Percentiles rank a stretch among this genome's conserved stretches.
phyloP scores from a whole-genome alignment of 495 filamentous ascomycete species.

The Terfezia boudieri region DNA sequence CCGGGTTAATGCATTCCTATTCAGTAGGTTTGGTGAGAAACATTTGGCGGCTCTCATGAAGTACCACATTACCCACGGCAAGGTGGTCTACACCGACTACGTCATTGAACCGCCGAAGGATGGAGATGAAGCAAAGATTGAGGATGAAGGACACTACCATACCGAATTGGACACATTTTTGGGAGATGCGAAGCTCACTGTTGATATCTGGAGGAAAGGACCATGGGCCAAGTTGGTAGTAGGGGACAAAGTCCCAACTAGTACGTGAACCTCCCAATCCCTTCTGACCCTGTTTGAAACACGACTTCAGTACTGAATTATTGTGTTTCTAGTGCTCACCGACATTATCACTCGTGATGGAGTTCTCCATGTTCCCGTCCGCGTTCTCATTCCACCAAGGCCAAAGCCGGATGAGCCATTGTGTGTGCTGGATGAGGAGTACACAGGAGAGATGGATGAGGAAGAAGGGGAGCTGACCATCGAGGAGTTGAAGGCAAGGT shows the following conservation, averaged over 20 bases:
- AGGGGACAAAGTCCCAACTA: slow-evolving; percentile 38
- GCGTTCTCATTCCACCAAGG: slow-evolving; percentile 34
- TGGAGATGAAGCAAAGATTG: slow-evolving; percentile 2
- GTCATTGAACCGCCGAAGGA: slow-evolving; percentile 29
- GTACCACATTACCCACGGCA: slow-evolving; percentile 54
- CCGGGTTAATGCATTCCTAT: slow-evolving; percentile 53
- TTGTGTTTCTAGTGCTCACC: slow-evolving; percentile 28
- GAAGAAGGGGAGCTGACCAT: slow-evolving; percentile 34
- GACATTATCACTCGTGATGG: slow-evolving; percentile 53
- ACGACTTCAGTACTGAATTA: slow-evolving; percentile 42
- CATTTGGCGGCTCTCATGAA: slow-evolving; percentile 49
- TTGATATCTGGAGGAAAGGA: slow-evolving; percentile 42
- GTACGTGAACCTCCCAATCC: slow-evolving; percentile 40
- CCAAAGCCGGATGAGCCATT: not conserved
- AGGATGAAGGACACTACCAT: slow-evolving; percentile 5
- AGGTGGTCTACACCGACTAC: slow-evolving; percentile 68
- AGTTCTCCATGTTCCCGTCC: slow-evolving; percentile 47
- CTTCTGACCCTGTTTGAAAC: slow-evolving; percentile 26
- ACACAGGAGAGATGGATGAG: slow-evolving; percentile 21
- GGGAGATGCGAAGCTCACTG: slow-evolving; percentile 40
- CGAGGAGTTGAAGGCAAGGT: slow-evolving; percentile 38
- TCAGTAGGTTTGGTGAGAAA: slow-evolving; percentile 41
- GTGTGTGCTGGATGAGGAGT: slow-evolving; percentile 14
- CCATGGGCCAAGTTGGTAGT: slow-evolving; percentile 42
- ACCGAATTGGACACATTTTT: slow-evolving; percentile 30